Base-by-base conservation (phyloP, 805 yeast genomes). In the Yamadazyma endophytica region DNA sequence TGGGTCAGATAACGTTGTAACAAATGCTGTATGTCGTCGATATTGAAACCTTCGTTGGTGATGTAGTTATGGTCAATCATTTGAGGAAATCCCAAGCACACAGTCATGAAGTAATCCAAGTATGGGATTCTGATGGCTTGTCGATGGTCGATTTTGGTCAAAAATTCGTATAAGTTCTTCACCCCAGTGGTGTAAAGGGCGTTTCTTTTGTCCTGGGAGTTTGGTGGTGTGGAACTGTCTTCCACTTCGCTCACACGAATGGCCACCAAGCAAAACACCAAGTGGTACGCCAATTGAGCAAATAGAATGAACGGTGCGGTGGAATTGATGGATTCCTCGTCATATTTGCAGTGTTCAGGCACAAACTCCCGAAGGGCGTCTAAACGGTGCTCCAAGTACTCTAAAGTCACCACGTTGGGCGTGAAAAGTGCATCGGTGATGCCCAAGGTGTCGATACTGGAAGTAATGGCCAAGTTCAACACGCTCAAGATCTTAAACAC, bases 391-490 rank as follows among this genome's bases (percentile, higher is more conserved):
- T 22, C 24, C 13, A 22, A 11, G 24, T 22, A 22, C 6, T 22
- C 24, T 9, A 22, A 22, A 14, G 24, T 22, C 13, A 22, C 13
- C 7, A 22, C 24, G n/a, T 22, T 22, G 6, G 24, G 24, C 7
- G 13, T 14, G 13, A 22, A 22, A 6, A 22, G 13, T 6, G 24
- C 13, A 22, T 22, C 24, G 11, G 14, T 22, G 13, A 22, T 6
- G n/a, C 24, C 24, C 24, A 22, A 32, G 17, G 36, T 32, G 30
- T 47, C 54, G 11, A 49, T 42, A 9, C 41, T 41, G 21, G 45
- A 42, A 4, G 54, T 47, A n/a, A 49, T 33, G 9, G 56, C 49
- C 12, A 42, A 34, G 33, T 50, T 50, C 24, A 48, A 31, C 17
- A 46, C 31, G 3, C 41, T 29, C 3, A 47, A 25, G 9, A 44